Conservation (phyloP, 2,329 filamentous ascomycete genomes). For the Orbilia brochopaga region DNA sequence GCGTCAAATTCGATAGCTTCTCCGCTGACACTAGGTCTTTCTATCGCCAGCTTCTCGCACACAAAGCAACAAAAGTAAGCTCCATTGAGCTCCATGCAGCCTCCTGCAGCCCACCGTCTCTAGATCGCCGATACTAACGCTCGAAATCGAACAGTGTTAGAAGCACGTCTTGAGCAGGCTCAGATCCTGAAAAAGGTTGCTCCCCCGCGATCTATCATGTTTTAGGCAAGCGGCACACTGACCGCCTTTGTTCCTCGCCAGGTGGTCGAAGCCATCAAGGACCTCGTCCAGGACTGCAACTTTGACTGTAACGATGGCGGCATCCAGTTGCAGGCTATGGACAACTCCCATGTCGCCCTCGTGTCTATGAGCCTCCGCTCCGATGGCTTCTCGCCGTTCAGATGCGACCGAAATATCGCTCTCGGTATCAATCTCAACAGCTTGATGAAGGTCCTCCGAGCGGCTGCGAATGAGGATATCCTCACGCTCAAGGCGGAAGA, state of each 20-base stretch:
- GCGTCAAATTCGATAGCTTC: constrained; percentile 16
- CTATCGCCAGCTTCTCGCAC: constrained; percentile 1
- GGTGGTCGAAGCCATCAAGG: constrained; percentile 99
- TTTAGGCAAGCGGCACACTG: not conserved
- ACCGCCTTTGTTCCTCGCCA: constrained; percentile 57
- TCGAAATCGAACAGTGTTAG: constrained; percentile 71
- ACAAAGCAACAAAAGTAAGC: constrained; percentile 39
- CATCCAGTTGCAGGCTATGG: constrained; percentile 98
- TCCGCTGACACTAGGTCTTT: not conserved
- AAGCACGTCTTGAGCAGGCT: constrained; percentile 96
- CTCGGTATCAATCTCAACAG: constrained; percentile 96
- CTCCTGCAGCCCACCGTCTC: not conserved
- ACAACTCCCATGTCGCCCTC: constrained; percentile 98
- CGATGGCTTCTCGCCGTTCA: constrained; percentile 90
- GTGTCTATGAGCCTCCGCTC: constrained; percentile 99
- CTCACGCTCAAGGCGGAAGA: constrained; percentile 98
- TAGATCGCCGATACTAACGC: constrained; percentile 9
- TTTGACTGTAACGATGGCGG: constrained; percentile 99
- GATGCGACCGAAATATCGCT: constrained; percentile 98
- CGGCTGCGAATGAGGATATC: constrained; percentile 90
- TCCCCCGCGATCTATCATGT: constrained; percentile 3
- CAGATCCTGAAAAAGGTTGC: constrained; percentile 89
- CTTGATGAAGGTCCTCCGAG: constrained; percentile 94
- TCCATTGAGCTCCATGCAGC: constrained; percentile 21
- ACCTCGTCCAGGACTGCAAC: constrained; percentile 99